Evolutionary conservation across 1,284 basidiomycete species (phyloP).

Genomic region (Malassezia japonica): DNA sequence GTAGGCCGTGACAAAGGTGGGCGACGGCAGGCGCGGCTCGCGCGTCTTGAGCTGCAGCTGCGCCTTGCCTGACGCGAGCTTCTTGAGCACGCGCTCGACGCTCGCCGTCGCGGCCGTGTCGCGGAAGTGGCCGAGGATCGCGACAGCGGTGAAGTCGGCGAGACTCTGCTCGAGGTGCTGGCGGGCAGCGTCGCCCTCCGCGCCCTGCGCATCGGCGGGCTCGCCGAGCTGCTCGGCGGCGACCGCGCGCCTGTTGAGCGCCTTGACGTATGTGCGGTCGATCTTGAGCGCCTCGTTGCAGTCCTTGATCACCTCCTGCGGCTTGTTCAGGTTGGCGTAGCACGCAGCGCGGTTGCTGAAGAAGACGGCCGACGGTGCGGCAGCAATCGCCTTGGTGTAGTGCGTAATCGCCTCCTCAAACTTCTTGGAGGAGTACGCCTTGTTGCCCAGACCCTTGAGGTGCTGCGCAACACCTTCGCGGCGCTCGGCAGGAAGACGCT

Average conservation of each 20-base stretch:
- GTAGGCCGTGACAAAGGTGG: constrained; percentile 89
- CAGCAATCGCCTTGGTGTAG: constrained; percentile 73
- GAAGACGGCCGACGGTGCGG: constrained; percentile 83
- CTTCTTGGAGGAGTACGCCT: constrained; percentile 69
- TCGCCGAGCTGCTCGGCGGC: constrained; percentile 72
- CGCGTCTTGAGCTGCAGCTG: constrained; percentile 64
- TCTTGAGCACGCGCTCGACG: constrained; percentile 86
- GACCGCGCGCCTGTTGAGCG: constrained; percentile 79
- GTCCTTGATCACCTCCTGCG: constrained; percentile 77
- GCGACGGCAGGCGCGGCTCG: constrained; percentile 74
- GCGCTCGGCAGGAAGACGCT: constrained; percentile 30
- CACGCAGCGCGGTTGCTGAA: constrained; percentile 96
- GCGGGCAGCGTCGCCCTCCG: constrained; percentile 34
- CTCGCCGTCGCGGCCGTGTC: constrained; percentile 68
- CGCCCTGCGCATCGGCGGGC: constrained; percentile 58
- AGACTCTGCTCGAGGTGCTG: constrained; percentile 30
- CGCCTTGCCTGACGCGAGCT: constrained; percentile 65
- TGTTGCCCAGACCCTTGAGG: constrained; percentile 82
- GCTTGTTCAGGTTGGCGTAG: constrained; percentile 78
- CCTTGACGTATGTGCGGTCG: constrained; percentile 83
- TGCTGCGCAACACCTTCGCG: constrained; percentile 64
- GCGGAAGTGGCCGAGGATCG: constrained; percentile 84
- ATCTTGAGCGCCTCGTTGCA: constrained; percentile 79
- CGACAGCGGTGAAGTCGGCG: constrained; percentile 81
- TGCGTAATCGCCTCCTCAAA: constrained; percentile 68